Evolutionary conservation across 2,329 filamentous ascomycete genomes (phyloP), one percentile per base, ranked within the genome.

Genomic region (Paracamarosporium sp.): DNA sequence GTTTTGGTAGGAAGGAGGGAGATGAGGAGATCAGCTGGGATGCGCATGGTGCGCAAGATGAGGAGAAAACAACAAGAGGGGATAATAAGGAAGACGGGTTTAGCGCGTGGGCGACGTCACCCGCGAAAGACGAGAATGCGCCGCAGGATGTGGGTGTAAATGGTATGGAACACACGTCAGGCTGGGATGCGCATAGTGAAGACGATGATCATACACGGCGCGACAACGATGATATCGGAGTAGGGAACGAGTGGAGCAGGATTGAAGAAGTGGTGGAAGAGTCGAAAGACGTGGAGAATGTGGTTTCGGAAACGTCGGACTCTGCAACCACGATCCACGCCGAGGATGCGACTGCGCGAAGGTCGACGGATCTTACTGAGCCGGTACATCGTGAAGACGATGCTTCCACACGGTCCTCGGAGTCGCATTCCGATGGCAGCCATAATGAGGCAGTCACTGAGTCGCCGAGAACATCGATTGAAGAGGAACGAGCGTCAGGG

Each of bases 391-490:
- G 60, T n/a, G 72, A 75, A 9, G 67, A 72, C 48, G 67, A 70
- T 45, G 61, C 64, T 2, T 77, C 75, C 17, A 72, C 71, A 22
- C 66, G 70, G 30, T 66, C 73, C 0, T 78, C 75, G 1, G 73
- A 69, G 7, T 75, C 75, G 11, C 70, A 70, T 1, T 76, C 74
- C n/a, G 74, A 76, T 31, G 56, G 59, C 6, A 78, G 75, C 56
- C 74, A 69, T 38, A 64, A 61, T 17, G 74, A 72, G 35, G 57
- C 60, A 6, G 57, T 61, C 7, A 50, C 61, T 33, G 74, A 77
- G 38, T 78, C 76, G 22, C 67, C 75, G 3, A 56, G 76, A 15
- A 78, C 75, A 8, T 78, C 76, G 1, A 64, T 76, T 25, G 76
- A 78, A 45, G 75, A 77, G 28, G 72, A 73, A 40, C 61, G 61